These are phyloP conservation scores for Cryptococcus sp. DNA, from an alignment of 1,284 basidiomycete species.

Conservation along the genomic window DNA sequence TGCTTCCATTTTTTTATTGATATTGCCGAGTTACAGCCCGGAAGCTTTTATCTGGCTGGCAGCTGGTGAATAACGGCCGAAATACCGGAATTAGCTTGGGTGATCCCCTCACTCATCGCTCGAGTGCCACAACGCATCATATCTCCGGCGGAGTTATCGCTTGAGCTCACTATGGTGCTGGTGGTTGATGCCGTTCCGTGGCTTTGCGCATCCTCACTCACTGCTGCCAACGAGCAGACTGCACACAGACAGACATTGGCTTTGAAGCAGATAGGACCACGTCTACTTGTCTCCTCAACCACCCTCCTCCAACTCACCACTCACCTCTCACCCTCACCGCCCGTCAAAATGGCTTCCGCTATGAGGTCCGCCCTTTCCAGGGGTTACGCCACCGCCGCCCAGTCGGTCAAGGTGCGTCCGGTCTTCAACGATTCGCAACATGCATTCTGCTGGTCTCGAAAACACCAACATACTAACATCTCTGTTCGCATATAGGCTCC, in stretches of 20 bases:
- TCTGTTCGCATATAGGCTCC: constrained; percentile 41
- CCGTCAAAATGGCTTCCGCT: constrained; percentile 49
- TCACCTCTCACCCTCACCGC: constrained; percentile 1
- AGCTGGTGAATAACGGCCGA: too few relatives aligned
- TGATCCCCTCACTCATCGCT: neutral
- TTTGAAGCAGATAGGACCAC: neutral
- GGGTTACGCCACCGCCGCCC: constrained; percentile 51
- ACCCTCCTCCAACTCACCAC: constrained; percentile 13
- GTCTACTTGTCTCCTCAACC: neutral
- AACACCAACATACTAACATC: constrained; percentile 1
- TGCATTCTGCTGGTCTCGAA: neutral
- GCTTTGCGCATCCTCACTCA: too few relatives aligned
- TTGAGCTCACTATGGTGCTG: neutral
- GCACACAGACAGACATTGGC: too few relatives aligned
- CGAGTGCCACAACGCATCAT: too few relatives aligned
- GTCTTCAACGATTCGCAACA: neutral
- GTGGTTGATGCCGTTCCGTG: neutral
- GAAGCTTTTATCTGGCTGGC: too few relatives aligned
- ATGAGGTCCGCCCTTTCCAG: constrained; percentile 45
- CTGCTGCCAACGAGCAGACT: too few relatives aligned
- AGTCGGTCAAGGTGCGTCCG: constrained; percentile 49
- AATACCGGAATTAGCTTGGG: neutral
- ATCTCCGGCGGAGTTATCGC: neutral
- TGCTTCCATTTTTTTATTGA: too few relatives aligned
- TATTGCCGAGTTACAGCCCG: too few relatives aligned